Percentiles rank a stretch among this genome's conserved stretches.
Evolutionary conservation across 345 rosid species (phyloP).

Genomic region (Eucalyptus virginea): DNA sequence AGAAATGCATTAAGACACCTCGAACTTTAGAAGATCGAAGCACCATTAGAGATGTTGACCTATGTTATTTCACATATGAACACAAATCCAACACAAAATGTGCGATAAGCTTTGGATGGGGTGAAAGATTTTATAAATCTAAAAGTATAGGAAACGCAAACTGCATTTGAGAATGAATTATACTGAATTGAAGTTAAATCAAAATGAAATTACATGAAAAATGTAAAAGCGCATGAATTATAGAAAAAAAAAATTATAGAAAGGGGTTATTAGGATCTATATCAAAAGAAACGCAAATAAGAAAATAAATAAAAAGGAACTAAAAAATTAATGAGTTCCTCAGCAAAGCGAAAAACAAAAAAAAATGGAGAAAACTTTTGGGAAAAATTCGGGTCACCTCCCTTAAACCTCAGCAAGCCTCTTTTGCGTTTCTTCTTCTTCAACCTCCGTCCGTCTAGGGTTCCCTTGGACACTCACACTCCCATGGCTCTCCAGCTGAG

Average conservation of each 20-base stretch:
- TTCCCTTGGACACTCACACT: not conserved
- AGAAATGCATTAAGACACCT: not conserved
- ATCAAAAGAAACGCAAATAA: not conserved
- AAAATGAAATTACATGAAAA: not conserved
- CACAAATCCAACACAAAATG: not conserved
- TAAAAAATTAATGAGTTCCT: not conserved
- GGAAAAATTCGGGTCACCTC: not conserved
- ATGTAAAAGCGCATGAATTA: not conserved
- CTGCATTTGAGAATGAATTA: not conserved
- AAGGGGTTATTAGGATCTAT: not conserved
- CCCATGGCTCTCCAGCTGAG: conserved; percentile 5
- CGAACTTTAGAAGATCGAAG: rapidly evolving
- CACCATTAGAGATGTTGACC: not conserved
- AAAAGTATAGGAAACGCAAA: not conserved
- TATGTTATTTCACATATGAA: too few species aligned
- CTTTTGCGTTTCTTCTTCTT: not conserved
- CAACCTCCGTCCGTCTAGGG: not conserved
- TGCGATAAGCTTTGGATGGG: not conserved
- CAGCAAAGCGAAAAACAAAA: not conserved
- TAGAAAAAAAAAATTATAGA: not conserved
- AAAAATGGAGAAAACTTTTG: not conserved
- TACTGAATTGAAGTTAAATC: not conserved
- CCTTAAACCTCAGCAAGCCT: not conserved
- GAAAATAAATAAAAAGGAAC: not conserved
- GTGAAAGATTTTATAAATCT: rapidly evolving